phyloP scores from a whole-genome alignment of 305 asterid species.

The Solanum hybrid region DNA sequence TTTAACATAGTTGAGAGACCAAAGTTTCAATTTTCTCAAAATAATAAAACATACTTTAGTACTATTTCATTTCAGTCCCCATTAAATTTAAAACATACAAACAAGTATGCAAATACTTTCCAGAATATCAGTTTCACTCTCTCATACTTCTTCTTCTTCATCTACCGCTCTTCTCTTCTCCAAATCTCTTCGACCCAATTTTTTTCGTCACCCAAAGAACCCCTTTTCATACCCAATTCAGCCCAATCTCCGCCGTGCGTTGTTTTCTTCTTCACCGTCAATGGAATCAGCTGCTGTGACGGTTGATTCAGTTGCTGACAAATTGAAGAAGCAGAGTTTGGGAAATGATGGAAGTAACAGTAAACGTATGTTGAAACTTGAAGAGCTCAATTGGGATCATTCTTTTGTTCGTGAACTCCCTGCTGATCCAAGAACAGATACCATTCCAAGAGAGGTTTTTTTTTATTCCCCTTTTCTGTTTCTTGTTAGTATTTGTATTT shows the following conservation, averaged over 20 bases:
- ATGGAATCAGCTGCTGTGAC: constrained; percentile 44
- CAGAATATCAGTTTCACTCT: constrained; percentile 17
- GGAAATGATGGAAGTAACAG: constrained; percentile 1
- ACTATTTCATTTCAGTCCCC: not conserved
- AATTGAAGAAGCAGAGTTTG: constrained; percentile 49
- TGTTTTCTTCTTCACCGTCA: constrained; percentile 9
- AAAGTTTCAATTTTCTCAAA: not conserved
- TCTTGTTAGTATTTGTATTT: not conserved
- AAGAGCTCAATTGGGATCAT: constrained; percentile 84
- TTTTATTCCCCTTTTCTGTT: too few species aligned
- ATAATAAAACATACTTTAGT: not conserved
- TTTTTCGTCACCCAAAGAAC: not conserved
- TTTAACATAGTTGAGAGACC: not conserved
- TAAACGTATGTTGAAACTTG: constrained; percentile 45
- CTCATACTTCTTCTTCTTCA: constrained; percentile 6
- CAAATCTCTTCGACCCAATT: constrained; percentile 13
- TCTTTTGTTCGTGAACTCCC: constrained; percentile 93
- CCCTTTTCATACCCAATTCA: constrained; percentile 5
- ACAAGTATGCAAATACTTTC: constrained; percentile 20
- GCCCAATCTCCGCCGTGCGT: not conserved
- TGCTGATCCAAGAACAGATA: constrained; percentile 73
- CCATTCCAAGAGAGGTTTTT: constrained; percentile 68
- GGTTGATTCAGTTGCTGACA: constrained; percentile 54
- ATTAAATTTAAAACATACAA: not conserved
- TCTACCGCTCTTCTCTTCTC: constrained; percentile 5